A percentile compares a stretch with the other conserved stretches of the same genome.
Evolutionary conservation across 345 rosid species (phyloP).

Genomic region (Brassica cretica): DNA sequence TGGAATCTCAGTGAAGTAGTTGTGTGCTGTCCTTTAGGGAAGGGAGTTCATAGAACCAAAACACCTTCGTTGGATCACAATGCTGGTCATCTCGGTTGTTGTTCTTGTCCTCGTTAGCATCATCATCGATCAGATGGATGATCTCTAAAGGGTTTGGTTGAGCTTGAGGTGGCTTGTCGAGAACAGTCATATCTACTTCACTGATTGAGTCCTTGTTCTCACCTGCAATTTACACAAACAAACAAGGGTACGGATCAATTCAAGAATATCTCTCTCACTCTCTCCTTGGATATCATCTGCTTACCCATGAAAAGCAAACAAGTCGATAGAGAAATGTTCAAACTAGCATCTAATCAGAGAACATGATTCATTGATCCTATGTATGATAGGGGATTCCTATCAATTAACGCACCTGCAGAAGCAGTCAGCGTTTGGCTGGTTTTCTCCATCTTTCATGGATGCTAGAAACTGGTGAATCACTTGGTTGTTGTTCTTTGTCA

Average conservation of each 20-base stretch:
- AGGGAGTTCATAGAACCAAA: constrained; percentile 64
- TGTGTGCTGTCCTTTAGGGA: constrained; percentile 52
- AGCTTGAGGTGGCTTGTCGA: neutral
- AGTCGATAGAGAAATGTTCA: no score
- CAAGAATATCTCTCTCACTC: no score
- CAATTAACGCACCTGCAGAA: constrained; percentile 43
- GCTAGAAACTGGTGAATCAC: constrained; percentile 6
- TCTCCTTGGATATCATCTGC: no score
- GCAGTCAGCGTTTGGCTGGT: constrained; percentile 27
- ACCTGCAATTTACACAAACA: no score
- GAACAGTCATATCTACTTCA: neutral
- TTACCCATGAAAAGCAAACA: no score
- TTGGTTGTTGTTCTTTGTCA: constrained; percentile 9
- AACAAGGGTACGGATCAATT: no score
- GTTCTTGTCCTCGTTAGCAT: neutral
- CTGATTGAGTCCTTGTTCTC: constrained; percentile 5
- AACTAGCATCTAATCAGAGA: neutral
- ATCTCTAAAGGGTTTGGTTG: constrained; percentile 35
- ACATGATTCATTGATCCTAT: neutral
- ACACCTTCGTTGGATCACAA: constrained; percentile 28
- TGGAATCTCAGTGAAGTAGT: constrained; percentile 45
- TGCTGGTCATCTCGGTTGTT: constrained; percentile 3
- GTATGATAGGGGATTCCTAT: no score
- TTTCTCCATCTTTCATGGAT: constrained; percentile 12
- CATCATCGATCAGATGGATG: constrained; percentile 44